Evolutionary conservation across 2,329 filamentous ascomycete genomes (phyloP).

Genomic region (Cytospora piceicola): DNA sequence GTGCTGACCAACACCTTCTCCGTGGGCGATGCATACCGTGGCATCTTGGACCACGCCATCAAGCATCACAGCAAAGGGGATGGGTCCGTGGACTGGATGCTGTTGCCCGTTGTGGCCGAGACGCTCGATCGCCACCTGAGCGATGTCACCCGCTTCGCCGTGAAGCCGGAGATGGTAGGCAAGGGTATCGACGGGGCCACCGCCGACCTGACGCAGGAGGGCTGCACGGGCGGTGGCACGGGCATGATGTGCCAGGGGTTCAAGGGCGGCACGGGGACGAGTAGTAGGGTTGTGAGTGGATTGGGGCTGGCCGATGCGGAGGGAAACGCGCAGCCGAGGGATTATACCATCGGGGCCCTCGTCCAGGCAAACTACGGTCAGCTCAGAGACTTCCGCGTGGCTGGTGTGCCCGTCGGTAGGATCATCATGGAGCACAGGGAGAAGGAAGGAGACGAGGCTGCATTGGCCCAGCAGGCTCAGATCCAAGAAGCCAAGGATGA

Average conservation of each 20-base stretch:
- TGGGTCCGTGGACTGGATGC: constrained; percentile 54
- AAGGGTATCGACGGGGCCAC: constrained; percentile 56
- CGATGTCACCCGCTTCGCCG: constrained; percentile 58
- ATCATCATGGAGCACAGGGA: constrained; percentile 53
- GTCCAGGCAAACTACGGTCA: constrained; percentile 70
- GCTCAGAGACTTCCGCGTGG: constrained; percentile 59
- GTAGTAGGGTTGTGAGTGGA: constrained; percentile 59
- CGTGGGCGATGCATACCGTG: constrained; percentile 62
- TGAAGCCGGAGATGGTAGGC: constrained; percentile 58
- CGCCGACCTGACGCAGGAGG: constrained; percentile 59
- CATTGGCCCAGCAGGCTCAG: constrained; percentile 36
- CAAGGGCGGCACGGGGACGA: constrained; percentile 69
- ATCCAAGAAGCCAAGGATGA: constrained; percentile 48
- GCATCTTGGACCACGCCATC: constrained; percentile 60
- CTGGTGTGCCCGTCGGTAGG: constrained; percentile 64
- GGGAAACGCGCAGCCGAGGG: constrained; percentile 37
- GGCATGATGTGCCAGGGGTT: constrained; percentile 69
- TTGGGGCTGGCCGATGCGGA: constrained; percentile 39
- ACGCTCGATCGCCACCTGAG: constrained; percentile 67
- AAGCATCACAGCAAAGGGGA: constrained; percentile 48
- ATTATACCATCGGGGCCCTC: constrained; percentile 64
- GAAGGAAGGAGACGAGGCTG: constrained; percentile 33
- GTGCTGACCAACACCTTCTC: constrained; percentile 62
- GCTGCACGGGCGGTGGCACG: constrained; percentile 68
- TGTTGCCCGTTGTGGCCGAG: constrained; percentile 63